These are phyloP conservation scores for Grosmannia clavigera DNA, from an alignment of 2,329 filamentous ascomycete species.

Conservation along the genomic window DNA sequence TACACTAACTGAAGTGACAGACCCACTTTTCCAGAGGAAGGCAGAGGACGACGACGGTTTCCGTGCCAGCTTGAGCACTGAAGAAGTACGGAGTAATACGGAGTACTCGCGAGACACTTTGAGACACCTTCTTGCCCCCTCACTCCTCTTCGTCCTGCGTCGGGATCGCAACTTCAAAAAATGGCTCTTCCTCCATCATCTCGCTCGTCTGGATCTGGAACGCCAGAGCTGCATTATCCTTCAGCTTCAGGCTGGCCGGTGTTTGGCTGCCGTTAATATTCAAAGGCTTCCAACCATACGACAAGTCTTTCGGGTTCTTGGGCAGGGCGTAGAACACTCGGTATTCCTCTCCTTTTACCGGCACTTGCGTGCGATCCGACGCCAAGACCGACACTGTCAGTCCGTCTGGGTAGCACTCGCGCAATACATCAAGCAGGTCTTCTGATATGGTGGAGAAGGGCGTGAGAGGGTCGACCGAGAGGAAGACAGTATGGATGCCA, in stretches of 20 bases:
- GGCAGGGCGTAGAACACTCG: constrained; percentile 34
- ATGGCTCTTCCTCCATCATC: constrained; percentile 26
- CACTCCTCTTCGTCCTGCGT: constrained; percentile 25
- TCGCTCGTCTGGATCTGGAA: constrained; percentile 31
- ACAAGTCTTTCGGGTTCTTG: constrained; percentile 30
- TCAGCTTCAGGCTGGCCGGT: constrained; percentile 28
- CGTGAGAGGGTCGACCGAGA: constrained; percentile 48
- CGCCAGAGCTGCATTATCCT: constrained; percentile 35
- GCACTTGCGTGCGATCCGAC: constrained; percentile 25
- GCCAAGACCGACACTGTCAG: constrained; percentile 26
- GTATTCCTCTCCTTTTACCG: constrained; percentile 21
- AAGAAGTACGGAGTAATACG: neutral
- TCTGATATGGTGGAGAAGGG: constrained; percentile 44
- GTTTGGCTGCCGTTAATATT: constrained; percentile 25
- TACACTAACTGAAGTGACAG: neutral
- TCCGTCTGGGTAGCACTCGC: constrained; percentile 42
- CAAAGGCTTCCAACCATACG: constrained; percentile 37
- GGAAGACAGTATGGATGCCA: constrained; percentile 56
- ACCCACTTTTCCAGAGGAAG: neutral
- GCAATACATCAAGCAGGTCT: constrained; percentile 45
- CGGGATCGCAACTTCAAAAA: constrained; percentile 24
- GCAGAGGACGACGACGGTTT: neutral
- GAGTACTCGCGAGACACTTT: neutral
- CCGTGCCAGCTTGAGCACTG: too few species aligned
- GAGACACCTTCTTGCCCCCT: neutral